phyloP scores from a whole-genome alignment of 345 rosid species.

The Odontarrhena argentea region DNA sequence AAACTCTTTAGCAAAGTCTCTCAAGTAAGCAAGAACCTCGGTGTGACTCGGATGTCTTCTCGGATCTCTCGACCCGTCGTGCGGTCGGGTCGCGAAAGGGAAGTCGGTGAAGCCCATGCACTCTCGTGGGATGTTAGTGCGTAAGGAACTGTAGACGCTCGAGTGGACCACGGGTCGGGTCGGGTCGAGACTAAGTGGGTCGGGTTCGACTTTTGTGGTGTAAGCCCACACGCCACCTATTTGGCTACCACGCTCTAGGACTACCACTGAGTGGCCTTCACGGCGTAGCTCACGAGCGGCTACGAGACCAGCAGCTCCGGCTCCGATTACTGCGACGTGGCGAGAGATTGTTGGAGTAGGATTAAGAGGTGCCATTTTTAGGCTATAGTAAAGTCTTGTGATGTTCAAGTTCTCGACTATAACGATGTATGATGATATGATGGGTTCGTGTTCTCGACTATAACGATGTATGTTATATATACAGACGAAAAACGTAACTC shows the following conservation, averaged over 20 bases:
- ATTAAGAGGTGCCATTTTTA: constrained; percentile 25
- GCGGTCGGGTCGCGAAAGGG: constrained; percentile 56
- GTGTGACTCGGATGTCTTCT: constrained; percentile 77
- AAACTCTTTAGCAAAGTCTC: constrained; percentile 67
- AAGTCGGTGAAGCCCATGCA: constrained; percentile 79
- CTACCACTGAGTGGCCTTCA: constrained; percentile 78
- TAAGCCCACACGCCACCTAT: constrained; percentile 92
- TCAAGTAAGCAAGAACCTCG: constrained; percentile 69
- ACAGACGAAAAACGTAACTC: constrained; percentile 17
- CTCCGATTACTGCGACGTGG: constrained; percentile 85
- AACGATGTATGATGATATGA: constrained; percentile 14
- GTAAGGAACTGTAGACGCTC: constrained; percentile 77
- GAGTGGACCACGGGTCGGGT: constrained; percentile 57
- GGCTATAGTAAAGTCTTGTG: constrained; percentile 13
- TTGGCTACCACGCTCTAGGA: constrained; percentile 63
- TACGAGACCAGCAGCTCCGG: constrained; percentile 85
- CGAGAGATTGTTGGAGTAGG: constrained; percentile 28
- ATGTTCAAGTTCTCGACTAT: neutral
- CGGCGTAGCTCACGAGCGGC: constrained; percentile 80
- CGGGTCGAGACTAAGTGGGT: constrained; percentile 74
- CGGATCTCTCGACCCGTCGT: constrained; percentile 50
- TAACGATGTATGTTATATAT: constrained; percentile 26
- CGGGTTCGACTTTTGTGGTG: constrained; percentile 61
- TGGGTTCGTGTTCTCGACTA: constrained; percentile 25
- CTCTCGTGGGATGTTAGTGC: constrained; percentile 90